Conservation (phyloP, 2,329 filamentous ascomycete genomes). For the Colletotrichum lupini region DNA sequence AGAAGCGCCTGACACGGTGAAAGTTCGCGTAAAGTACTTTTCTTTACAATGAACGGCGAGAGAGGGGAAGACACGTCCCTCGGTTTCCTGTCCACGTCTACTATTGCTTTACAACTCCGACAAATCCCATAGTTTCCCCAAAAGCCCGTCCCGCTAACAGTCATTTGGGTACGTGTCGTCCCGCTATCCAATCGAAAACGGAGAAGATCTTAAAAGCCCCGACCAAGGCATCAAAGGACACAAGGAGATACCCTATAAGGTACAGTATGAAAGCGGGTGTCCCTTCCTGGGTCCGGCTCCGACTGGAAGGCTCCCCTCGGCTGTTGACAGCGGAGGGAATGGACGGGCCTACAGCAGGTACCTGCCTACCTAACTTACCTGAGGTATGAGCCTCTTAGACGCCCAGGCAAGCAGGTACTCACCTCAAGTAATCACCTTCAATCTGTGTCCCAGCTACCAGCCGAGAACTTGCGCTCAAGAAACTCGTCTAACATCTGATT, state of each 20-base stretch:
- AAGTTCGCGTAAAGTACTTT: not conserved
- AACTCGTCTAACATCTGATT: not conserved
- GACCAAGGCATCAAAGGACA: not conserved
- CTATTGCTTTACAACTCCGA: not conserved
- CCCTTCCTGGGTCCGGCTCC: slow-evolving; percentile 1
- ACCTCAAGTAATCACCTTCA: not conserved
- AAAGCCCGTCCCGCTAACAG: not conserved
- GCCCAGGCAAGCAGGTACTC: not conserved
- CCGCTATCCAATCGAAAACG: slow-evolving; percentile 29
- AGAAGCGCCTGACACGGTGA: not conserved
- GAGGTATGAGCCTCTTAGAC: not conserved
- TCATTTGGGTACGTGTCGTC: slow-evolving; percentile 27
- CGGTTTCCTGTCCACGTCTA: not conserved
- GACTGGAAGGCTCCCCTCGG: not conserved
- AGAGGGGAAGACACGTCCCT: not conserved
- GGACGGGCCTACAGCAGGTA: not conserved
- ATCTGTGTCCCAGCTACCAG: not conserved
- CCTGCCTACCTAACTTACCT: too few relatives aligned
- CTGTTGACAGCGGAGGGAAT: too few relatives aligned
- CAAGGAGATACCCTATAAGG: not conserved
- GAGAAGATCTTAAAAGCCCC: slow-evolving; percentile 9
- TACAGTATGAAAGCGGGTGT: slow-evolving; percentile 8
- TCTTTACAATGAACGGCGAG: not conserved
- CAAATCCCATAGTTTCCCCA: not conserved
- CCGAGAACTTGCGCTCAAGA: not conserved